Evolutionary conservation across 2,329 filamentous ascomycete genomes (phyloP).

Genomic region (Neofusicoccum kwambonambiense): DNA sequence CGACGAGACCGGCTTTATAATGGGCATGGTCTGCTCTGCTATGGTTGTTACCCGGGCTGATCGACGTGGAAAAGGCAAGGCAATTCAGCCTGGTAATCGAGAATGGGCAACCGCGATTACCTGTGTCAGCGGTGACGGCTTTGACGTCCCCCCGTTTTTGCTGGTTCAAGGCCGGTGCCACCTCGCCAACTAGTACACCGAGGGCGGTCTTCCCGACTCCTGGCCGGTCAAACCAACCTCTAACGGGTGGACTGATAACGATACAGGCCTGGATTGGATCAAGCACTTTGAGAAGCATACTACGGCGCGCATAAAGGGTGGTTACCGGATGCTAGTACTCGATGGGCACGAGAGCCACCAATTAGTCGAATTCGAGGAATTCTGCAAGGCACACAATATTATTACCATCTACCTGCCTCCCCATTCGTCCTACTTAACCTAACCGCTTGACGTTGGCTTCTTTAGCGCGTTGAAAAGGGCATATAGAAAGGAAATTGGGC

Average conservation of each 20-base stretch:
- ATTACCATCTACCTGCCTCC: conserved; percentile 35
- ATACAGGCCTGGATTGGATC: conserved; percentile 34
- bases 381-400: conserved; percentile 36
- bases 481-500: conserved; percentile 30
- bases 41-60: conserved; percentile 30
- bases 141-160: not conserved
- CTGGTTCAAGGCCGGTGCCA: not conserved
- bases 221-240: not conserved
- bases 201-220: conserved; percentile 1
- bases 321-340: conserved; percentile 36
- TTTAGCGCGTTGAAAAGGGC: conserved; percentile 34
- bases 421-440: conserved; percentile 36
- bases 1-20: conserved; percentile 33
- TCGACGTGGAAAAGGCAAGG: conserved; percentile 21
- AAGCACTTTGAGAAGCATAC: conserved; percentile 36
- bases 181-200: conserved; percentile 14
- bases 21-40: conserved; percentile 27
- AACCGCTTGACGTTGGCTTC: conserved; percentile 39
- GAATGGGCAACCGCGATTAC: conserved; percentile 29
- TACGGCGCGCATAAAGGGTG: conserved; percentile 23
- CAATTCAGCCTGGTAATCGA: conserved; percentile 27
- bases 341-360: conserved; percentile 36
- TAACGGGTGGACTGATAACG: conserved; percentile 37
- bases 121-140: conserved; percentile 18
- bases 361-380: conserved; percentile 34